phyloP scores from a whole-genome alignment of 257 asterid species.

The Mitragyna speciosa region DNA sequence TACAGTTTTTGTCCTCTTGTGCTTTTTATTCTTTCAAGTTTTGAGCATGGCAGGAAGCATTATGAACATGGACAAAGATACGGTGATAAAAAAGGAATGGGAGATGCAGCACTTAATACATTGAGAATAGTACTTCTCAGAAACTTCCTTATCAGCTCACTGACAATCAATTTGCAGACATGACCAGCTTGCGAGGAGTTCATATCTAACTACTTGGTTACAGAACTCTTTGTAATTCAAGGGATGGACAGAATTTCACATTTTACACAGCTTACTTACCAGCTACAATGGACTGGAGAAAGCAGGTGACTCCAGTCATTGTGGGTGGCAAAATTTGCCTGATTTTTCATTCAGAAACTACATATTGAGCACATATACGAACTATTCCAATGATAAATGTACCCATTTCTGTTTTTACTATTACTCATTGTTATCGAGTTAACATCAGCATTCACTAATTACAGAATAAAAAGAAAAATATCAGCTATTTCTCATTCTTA shows the following conservation, averaged over 20 bases:
- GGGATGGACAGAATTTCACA: conserved; percentile 1
- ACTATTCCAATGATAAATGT: not conserved
- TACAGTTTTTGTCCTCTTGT: conserved; percentile 20
- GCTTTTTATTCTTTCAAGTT: conserved; percentile 29
- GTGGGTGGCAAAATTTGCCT: conserved; percentile 41
- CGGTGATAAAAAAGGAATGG: conserved; percentile 48
- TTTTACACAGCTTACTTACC: conserved; percentile 16
- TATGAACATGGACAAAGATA: conserved; percentile 33
- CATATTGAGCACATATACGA: not conserved
- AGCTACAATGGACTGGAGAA: conserved; percentile 60
- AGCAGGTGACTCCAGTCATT: conserved; percentile 55
- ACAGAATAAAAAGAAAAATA: not conserved
- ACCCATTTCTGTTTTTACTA: not conserved
- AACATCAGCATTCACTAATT: not conserved
- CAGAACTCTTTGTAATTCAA: conserved; percentile 6
- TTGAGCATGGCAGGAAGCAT: not conserved
- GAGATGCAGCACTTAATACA: conserved; percentile 40
- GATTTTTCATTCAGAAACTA: not conserved
- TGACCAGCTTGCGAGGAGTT: conserved; percentile 70
- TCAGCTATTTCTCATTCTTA: conserved; percentile 15
- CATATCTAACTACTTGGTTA: conserved; percentile 45
- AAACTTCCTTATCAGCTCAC: conserved; percentile 53
- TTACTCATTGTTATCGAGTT: not conserved
- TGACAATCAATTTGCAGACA: conserved; percentile 64
- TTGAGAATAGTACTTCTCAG: conserved; percentile 53